A percentile compares a stretch with the other conserved stretches of the same genome.
These are phyloP conservation scores for Phytophthora macrochlamydospora DNA, from an alignment of 352 stramenopile genomes.

Conservation along the genomic window DNA sequence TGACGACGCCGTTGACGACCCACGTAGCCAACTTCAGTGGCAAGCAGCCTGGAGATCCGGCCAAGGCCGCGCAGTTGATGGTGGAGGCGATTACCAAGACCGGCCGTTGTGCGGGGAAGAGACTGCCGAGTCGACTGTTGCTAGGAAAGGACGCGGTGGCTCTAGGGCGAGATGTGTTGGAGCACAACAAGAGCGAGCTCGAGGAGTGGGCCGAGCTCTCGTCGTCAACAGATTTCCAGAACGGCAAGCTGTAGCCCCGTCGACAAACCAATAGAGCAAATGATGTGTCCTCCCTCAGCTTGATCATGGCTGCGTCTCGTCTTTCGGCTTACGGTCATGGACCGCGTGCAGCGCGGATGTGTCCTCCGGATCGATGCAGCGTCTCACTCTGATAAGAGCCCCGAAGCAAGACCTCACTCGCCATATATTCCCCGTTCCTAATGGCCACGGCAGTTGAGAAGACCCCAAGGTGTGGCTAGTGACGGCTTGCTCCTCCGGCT, in stretches of 20 bases:
- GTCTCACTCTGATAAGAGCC: too few relatives aligned
- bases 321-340: too few relatives aligned
- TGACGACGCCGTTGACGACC: conserved; percentile 31
- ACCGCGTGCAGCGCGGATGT: too few relatives aligned
- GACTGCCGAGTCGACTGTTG: conserved; percentile 30
- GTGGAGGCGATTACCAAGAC: conserved; percentile 46
- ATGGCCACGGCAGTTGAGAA: background rate
- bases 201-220: conserved; percentile 30
- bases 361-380: too few relatives aligned
- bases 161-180: conserved; percentile 20
- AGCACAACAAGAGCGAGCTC: conserved; percentile 27
- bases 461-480: conserved; percentile 54
- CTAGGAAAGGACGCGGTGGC: conserved; percentile 34
- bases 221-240: conserved; percentile 29
- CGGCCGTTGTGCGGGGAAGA: conserved; percentile 30
- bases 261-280: conserved; percentile 12
- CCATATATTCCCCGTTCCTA: too few relatives aligned
- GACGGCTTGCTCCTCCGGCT: conserved; percentile 54
- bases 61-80: conserved; percentile 32
- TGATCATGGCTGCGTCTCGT: too few relatives aligned
- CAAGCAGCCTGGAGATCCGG: conserved; percentile 42
- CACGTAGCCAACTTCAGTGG: conserved; percentile 34
- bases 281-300: conserved; percentile 23
- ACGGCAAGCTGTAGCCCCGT: conserved; percentile 14
- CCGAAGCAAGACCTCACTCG: too few relatives aligned